A percentile compares a stretch with the other conserved stretches of the same genome.
phyloP scores from a whole-genome alignment of 768 basidiomycete genomes.

The Hypholoma fasciculare region DNA sequence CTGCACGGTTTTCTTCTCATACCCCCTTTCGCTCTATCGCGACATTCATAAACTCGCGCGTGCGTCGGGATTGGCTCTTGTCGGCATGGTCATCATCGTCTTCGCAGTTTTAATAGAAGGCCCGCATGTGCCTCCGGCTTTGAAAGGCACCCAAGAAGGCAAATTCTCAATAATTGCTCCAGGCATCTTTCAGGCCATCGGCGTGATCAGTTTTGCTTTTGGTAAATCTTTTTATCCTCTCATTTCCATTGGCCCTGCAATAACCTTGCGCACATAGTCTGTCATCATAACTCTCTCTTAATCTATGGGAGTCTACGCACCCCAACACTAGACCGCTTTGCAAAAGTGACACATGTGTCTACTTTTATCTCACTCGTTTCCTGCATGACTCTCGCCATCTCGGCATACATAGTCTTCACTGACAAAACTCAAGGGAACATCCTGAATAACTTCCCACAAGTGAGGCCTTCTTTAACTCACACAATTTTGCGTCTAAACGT shows the following conservation, averaged over 20 bases:
- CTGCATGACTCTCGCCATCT: constrained; percentile 82
- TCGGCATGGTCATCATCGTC: constrained; percentile 96
- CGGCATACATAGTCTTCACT: constrained; percentile 88
- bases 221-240: constrained; percentile 28
- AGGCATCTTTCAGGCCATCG: constrained; percentile 92
- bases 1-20: constrained; percentile 87
- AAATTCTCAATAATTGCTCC: constrained; percentile 76
- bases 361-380: constrained; percentile 81
- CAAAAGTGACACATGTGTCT: constrained; percentile 90
- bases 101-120: constrained; percentile 81
- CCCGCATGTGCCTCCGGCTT: constrained; percentile 65
- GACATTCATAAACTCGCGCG: constrained; percentile 97
- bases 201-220: constrained; percentile 96
- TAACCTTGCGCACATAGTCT: constrained; percentile 47
- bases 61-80: constrained; percentile 86
- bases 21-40: constrained; percentile 92
- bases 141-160: constrained; percentile 76
- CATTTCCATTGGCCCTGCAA: constrained; percentile 2
- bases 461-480: constrained; percentile 27
- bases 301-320: constrained; percentile 94
- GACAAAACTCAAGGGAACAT: constrained; percentile 95
- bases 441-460: constrained; percentile 88
- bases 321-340: constrained; percentile 93
- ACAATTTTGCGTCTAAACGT: constrained; percentile 1
- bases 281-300: constrained; percentile 96